A percentile compares a stretch with the other conserved stretches of the same genome.
These are phyloP conservation scores for Fusarium cyanostomum DNA, from an alignment of 2,329 filamentous ascomycete genomes.

Conservation along the genomic window DNA sequence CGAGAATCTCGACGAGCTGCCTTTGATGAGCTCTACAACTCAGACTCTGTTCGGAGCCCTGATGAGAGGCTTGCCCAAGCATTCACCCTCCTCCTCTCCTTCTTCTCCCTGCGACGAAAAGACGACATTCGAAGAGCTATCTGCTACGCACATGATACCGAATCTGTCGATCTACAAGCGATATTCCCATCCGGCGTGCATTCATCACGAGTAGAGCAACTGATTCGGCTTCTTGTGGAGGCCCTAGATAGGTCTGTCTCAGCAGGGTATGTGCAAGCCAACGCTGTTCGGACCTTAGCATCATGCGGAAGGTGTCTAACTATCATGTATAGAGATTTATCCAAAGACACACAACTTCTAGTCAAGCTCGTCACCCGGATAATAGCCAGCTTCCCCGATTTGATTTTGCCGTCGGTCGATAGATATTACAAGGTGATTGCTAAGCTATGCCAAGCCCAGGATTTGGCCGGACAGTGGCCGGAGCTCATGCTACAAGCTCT, in stretches of 20 bases:
- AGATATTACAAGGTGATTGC: constrained; percentile 55
- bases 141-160: constrained; percentile 56
- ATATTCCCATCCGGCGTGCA: constrained; percentile 48
- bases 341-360: constrained; percentile 44
- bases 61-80: constrained; percentile 52
- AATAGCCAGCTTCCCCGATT: constrained; percentile 28
- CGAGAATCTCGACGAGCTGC: constrained; percentile 65
- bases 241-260: constrained; percentile 43
- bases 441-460: constrained; percentile 45
- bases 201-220: constrained; percentile 44
- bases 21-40: constrained; percentile 70
- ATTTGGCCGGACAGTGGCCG: constrained; percentile 28
- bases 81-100: constrained; percentile 59
- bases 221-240: constrained; percentile 51
- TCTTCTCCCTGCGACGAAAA: constrained; percentile 55
- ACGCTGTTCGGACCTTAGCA: not conserved
- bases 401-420: constrained; percentile 39
- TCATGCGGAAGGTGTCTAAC: constrained; percentile 24
- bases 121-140: constrained; percentile 62
- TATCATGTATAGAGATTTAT: constrained; percentile 19
- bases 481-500: constrained; percentile 44
- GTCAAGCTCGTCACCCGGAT: constrained; percentile 50
- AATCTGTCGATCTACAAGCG: constrained; percentile 46
- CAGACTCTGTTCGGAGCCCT: constrained; percentile 44
- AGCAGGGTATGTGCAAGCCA: constrained; percentile 36